phyloP scores from a whole-genome alignment of 371 early-diverging fungal species.

The Vairimorpha apis region DNA sequence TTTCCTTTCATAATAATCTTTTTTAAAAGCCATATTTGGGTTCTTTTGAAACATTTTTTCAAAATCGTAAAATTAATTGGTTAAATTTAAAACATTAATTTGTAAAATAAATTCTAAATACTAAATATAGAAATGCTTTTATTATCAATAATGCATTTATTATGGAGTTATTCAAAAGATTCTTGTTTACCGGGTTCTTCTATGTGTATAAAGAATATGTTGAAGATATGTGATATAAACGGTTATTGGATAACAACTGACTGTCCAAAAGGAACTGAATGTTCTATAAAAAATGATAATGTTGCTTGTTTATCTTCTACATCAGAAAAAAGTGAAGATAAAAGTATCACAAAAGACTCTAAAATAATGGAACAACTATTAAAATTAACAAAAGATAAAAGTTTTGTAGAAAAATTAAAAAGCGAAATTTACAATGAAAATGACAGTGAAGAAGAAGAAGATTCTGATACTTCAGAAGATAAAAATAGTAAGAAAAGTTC shows the following conservation, averaged over 20 bases:
- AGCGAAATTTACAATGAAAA: background rate
- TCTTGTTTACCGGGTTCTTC: conserved; percentile 53
- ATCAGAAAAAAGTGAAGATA: background rate
- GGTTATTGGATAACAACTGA: conserved; percentile 47
- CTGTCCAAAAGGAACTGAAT: conserved; percentile 49
- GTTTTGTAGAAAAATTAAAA: background rate
- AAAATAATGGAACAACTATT: background rate
- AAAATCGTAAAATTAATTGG: background rate
- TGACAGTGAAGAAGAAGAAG: background rate
- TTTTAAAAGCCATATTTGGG: conserved; percentile 1
- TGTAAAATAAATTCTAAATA: background rate
- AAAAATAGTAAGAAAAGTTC: no score
- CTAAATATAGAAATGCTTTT: background rate
- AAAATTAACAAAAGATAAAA: background rate
- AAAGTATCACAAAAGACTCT: background rate
- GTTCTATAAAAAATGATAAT: conserved; percentile 28
- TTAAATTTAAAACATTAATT: background rate
- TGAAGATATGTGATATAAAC: conserved; percentile 53
- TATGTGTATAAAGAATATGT: conserved; percentile 48
- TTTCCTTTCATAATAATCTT: conserved; percentile 39
- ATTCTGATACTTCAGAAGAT: background rate
- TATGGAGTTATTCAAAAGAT: conserved; percentile 1
- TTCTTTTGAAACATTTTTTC: no score
- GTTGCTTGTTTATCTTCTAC: conserved; percentile 31
- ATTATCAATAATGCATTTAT: background rate